Conservation (phyloP, 345 rosid genomes). For the Eucalyptus tenuipes region DNA sequence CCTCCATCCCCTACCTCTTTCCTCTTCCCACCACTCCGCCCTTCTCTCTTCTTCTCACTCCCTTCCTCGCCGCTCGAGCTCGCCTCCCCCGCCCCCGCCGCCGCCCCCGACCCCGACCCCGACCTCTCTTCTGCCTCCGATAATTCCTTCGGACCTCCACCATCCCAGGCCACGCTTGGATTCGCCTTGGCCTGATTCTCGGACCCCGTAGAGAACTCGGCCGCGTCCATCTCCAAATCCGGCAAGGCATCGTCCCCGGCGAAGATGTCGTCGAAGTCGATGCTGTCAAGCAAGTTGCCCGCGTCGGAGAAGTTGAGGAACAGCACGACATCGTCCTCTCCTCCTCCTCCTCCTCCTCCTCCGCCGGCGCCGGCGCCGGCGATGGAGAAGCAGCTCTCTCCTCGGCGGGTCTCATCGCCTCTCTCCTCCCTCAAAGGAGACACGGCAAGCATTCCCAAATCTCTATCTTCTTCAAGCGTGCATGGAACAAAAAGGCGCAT, state of each 20-base stretch:
- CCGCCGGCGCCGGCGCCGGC: neutral
- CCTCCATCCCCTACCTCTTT: neutral
- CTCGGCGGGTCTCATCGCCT: conserved; percentile 4
- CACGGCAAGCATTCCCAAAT: conserved; percentile 39
- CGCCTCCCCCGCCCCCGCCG: neutral
- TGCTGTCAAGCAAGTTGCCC: conserved; percentile 30
- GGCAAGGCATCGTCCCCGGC: conserved; percentile 39
- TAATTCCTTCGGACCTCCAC: neutral
- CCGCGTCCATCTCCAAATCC: conserved; percentile 56
- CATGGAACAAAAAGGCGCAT: neutral
- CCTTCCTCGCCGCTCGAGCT: neutral
- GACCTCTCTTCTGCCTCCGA: neutral
- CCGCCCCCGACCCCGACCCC: no score
- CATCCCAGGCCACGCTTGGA: neutral
- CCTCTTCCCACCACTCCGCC: neutral
- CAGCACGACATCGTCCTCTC: neutral
- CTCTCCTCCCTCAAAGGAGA: conserved; percentile 28
- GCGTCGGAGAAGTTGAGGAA: conserved; percentile 41
- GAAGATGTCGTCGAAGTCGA: conserved; percentile 74
- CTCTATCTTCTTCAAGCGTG: neutral
- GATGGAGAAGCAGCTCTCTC: neutral
- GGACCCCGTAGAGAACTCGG: conserved; percentile 40
- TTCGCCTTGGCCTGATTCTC: conserved; percentile 29
- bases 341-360: no score
- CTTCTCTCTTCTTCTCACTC: neutral